Percentiles rank a stretch among this genome's conserved stretches.
Conservation (phyloP, 441 rosid species). For the Aquilaria agallochum region DNA sequence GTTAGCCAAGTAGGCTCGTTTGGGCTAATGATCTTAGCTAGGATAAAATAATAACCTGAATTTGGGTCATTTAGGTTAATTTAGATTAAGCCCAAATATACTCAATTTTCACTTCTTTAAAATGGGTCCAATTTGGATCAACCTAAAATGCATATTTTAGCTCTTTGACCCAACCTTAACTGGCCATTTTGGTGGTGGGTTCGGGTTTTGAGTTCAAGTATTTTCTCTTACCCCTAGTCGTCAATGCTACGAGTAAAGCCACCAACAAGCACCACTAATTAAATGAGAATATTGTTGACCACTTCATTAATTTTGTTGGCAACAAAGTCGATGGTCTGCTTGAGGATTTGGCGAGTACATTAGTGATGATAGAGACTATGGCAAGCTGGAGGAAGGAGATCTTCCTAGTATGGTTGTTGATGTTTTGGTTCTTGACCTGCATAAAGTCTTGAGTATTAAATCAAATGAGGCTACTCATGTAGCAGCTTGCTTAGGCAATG, state of each 20-base stretch:
- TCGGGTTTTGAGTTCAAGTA: too few species aligned
- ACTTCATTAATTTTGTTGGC: slow-evolving; percentile 3
- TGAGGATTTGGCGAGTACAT: slow-evolving; percentile 40
- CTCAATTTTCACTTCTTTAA: too few species aligned
- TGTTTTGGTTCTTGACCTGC: slow-evolving; percentile 86
- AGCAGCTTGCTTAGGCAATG: slow-evolving; percentile 49
- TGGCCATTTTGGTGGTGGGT: too few species aligned
- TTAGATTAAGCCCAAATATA: too few species aligned
- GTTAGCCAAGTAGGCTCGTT: too few species aligned
- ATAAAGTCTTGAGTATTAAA: slow-evolving; percentile 64
- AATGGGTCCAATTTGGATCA: too few species aligned
- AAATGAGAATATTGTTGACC: slow-evolving; percentile 53
- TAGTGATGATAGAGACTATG: slow-evolving; percentile 68
- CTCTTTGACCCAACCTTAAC: too few species aligned
- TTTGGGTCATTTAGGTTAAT: too few species aligned
- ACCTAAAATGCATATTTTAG: too few species aligned
- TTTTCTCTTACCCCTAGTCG: slow-evolving; percentile 56
- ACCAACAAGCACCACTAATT: slow-evolving; percentile 84
- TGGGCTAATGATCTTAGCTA: too few species aligned
- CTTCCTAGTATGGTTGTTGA: slow-evolving; percentile 86
- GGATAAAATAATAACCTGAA: too few species aligned
- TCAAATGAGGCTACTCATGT: slow-evolving; percentile 59
- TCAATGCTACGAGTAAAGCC: slow-evolving; percentile 96
- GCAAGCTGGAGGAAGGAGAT: slow-evolving; percentile 76
- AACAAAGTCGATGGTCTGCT: slow-evolving; percentile 6